Percentiles rank a stretch among this genome's conserved stretches.
phyloP scores from a whole-genome alignment of 257 asterid species.

The Ligustrum vulgare region DNA sequence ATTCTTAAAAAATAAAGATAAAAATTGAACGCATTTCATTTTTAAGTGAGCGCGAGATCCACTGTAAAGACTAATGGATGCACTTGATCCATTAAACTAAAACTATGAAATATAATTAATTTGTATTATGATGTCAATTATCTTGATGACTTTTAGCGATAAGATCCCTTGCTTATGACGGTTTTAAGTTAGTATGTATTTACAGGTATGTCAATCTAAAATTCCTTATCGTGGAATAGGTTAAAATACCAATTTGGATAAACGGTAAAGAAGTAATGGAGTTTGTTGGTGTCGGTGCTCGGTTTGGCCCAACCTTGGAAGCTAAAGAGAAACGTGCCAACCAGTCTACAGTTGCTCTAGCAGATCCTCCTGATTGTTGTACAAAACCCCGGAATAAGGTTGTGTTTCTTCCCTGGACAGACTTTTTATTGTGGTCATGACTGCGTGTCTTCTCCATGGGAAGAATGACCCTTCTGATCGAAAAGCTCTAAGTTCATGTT shows the following conservation, averaged over 20 bases:
- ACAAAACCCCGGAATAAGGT: slow-evolving; percentile 79
- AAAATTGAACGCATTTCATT: background rate
- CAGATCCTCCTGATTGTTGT: slow-evolving; percentile 97
- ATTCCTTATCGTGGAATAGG: slow-evolving; percentile 45
- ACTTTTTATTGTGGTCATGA: background rate
- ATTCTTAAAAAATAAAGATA: background rate
- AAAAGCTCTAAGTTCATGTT: background rate
- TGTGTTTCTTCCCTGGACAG: slow-evolving; percentile 17
- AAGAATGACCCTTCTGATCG: background rate
- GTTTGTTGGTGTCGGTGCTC: slow-evolving; percentile 96
- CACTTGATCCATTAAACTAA: background rate
- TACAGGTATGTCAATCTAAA: slow-evolving; percentile 18
- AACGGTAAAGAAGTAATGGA: slow-evolving; percentile 66
- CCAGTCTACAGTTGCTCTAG: slow-evolving; percentile 70
- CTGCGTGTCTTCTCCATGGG: background rate
- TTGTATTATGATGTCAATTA: background rate
- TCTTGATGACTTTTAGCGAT: slow-evolving; percentile 2
- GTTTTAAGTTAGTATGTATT: background rate
- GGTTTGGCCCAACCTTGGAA: slow-evolving; percentile 91
- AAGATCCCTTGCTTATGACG: background rate
- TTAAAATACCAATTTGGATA: slow-evolving; percentile 86
- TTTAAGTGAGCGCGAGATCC: background rate
- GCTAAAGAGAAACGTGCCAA: slow-evolving; percentile 94
- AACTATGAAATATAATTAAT: background rate
- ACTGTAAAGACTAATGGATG: slow-evolving; percentile 1